A percentile compares a stretch with the other conserved stretches of the same genome.
Conservation (phyloP, 2,329 filamentous ascomycete genomes). For the Diaporthe sp. region DNA sequence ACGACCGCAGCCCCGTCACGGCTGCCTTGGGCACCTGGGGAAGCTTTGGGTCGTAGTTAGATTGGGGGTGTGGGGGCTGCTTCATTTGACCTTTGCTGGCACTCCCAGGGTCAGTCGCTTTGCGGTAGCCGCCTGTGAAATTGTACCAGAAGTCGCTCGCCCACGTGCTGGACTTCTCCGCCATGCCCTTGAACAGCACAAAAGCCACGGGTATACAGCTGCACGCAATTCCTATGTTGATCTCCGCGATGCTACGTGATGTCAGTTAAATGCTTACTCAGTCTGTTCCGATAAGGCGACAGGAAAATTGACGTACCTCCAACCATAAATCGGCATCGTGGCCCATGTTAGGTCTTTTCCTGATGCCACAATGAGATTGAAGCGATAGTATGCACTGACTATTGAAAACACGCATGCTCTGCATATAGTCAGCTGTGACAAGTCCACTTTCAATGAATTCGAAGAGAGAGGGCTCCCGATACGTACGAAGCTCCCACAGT, state of each 20-base stretch:
- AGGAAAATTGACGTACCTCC: neutral
- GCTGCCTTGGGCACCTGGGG: neutral
- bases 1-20: neutral
- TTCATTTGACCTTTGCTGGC: neutral
- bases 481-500: neutral
- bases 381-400: neutral
- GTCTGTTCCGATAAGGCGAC: too few relatives aligned
- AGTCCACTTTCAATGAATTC: neutral
- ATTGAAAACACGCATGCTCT: neutral
- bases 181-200: neutral
- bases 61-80: neutral
- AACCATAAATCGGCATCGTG: neutral
- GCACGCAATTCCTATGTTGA: neutral
- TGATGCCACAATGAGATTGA: neutral
- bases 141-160: neutral
- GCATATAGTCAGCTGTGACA: neutral
- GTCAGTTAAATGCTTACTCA: neutral
- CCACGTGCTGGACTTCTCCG: neutral
- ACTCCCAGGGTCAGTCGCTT: neutral
- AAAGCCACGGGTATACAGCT: neutral
- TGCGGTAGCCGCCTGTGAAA: neutral
- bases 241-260: neutral
- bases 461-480: neutral
- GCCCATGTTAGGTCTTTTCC: neutral
- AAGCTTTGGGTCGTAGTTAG: neutral